phyloP scores from a whole-genome alignment of 192 early-diverging fungal species.

The Coemansia brasiliensis region DNA sequence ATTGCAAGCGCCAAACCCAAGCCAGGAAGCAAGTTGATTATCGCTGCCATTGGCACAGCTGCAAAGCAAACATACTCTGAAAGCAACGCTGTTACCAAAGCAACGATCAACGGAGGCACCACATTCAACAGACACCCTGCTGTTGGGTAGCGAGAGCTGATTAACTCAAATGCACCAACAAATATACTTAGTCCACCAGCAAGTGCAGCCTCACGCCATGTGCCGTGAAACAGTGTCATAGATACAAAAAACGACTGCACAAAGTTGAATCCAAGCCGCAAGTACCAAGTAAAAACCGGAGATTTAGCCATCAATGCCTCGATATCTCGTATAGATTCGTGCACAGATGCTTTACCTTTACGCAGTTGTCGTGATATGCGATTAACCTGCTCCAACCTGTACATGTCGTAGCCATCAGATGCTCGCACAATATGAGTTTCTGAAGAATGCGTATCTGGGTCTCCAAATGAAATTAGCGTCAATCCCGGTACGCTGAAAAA shows the following conservation, averaged over 20 bases:
- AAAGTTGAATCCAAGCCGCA: constrained; percentile 55
- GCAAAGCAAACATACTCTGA: constrained; percentile 59
- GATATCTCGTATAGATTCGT: constrained; percentile 61
- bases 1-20: constrained; percentile 72
- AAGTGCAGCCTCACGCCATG: constrained; percentile 61
- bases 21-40: constrained; percentile 66
- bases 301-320: constrained; percentile 51
- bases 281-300: constrained; percentile 54
- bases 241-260: constrained; percentile 58
- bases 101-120: constrained; percentile 56
- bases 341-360: constrained; percentile 58
- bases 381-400: constrained; percentile 61
- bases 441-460: constrained; percentile 66
- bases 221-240: constrained; percentile 62
- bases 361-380: constrained; percentile 59
- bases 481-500: constrained; percentile 66
- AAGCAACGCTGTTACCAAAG: constrained; percentile 58
- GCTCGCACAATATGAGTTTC: constrained; percentile 69
- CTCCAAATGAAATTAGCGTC: constrained; percentile 65
- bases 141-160: constrained; percentile 52
- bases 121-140: constrained; percentile 64
- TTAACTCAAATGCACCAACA: constrained; percentile 57
- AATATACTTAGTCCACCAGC: constrained; percentile 46
- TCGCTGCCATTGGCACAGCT: constrained; percentile 59
- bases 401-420: constrained; percentile 62